Conservation (phyloP, 371 early-diverging fungal species). For the Apophysomyces sp. region DNA sequence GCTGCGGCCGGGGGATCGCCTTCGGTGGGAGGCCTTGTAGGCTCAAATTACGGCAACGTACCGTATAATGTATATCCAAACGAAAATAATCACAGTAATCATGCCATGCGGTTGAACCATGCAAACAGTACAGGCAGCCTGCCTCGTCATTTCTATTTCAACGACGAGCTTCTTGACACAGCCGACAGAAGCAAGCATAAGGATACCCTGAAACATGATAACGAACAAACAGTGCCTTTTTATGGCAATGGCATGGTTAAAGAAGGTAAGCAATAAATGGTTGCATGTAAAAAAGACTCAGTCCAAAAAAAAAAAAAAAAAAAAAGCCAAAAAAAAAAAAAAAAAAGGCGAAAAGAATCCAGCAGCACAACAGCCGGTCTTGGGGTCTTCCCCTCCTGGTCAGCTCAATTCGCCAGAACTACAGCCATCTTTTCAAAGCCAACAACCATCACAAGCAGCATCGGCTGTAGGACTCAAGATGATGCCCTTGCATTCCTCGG, state of each 20-base stretch:
- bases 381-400: background rate
- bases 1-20: background rate
- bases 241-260: background rate
- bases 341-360: background rate
- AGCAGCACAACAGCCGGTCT: background rate
- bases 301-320: background rate
- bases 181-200: background rate
- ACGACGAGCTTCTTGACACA: background rate
- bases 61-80: background rate
- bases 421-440: background rate
- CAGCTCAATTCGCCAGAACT: background rate
- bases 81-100: background rate
- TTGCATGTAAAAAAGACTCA: too few relatives aligned
- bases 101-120: background rate
- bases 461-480: background rate
- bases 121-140: background rate
- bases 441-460: background rate
- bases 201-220: background rate
- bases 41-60: background rate
- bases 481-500: background rate
- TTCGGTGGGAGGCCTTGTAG: background rate
- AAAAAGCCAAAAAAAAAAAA: background rate
- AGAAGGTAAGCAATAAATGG: constrained; percentile 1
- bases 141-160: background rate
- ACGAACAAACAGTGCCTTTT: background rate